Percentiles rank a stretch among this genome's conserved stretches.
Conservation (phyloP, 2,329 filamentous ascomycete genomes). For the Diaporthe sp. region DNA sequence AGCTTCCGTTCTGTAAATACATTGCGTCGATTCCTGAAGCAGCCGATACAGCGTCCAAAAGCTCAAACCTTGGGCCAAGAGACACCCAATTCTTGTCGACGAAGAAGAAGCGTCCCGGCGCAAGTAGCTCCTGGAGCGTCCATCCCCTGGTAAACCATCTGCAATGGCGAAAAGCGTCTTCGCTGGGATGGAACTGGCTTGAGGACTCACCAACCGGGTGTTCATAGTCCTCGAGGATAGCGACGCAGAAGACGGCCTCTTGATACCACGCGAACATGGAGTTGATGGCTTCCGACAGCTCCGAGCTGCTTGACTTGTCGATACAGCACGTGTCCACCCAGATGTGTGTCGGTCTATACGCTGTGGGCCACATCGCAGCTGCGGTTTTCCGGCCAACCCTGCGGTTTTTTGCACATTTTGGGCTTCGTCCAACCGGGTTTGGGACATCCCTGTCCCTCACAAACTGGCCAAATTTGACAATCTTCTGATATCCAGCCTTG, state of each 20-base stretch:
- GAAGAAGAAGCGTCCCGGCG: neutral
- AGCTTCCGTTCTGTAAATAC: slow-evolving; percentile 1
- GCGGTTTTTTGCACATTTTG: neutral
- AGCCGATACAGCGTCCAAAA: neutral
- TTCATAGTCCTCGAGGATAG: slow-evolving; percentile 23
- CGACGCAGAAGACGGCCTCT: slow-evolving; percentile 24
- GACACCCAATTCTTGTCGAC: slow-evolving; percentile 19
- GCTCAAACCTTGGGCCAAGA: neutral
- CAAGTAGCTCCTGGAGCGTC: slow-evolving; percentile 17
- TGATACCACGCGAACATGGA: slow-evolving; percentile 37
- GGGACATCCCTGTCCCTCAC: neutral
- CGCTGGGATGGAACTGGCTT: neutral
- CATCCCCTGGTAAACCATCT: slow-evolving; percentile 19
- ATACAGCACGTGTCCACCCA: slow-evolving; percentile 40
- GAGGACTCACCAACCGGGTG: neutral
- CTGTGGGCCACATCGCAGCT: neutral
- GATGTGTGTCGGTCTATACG: neutral
- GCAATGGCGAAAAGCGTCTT: neutral
- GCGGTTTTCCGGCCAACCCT: neutral
- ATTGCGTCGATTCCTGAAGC: slow-evolving; percentile 12
- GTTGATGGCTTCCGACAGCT: slow-evolving; percentile 35
- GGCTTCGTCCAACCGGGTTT: neutral
- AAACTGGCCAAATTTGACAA: slow-evolving; percentile 21
- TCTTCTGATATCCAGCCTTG: slow-evolving; percentile 20
- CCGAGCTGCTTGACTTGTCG: slow-evolving; percentile 32